These are phyloP conservation scores for Penicillium frequentans DNA, from an alignment of 2,329 filamentous ascomycete species.

Conservation along the genomic window DNA sequence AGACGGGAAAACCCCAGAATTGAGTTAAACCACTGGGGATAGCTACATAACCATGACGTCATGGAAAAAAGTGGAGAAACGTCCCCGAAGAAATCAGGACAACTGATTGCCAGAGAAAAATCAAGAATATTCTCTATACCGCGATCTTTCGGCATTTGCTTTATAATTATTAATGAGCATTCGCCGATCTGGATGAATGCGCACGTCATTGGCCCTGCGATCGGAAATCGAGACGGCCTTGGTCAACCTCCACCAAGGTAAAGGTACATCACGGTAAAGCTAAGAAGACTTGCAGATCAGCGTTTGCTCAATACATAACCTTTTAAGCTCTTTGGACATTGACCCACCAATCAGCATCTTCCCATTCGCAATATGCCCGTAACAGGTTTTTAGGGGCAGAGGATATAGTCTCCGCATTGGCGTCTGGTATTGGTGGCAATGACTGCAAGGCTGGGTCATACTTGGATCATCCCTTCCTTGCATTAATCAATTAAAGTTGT, in stretches of 20 bases:
- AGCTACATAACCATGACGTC: neutral
- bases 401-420: neutral
- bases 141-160: neutral
- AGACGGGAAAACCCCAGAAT: neutral
- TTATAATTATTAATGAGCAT: neutral
- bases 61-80: neutral
- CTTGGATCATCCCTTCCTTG: neutral
- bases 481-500: neutral
- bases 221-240: neutral
- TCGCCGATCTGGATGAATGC: too few relatives aligned
- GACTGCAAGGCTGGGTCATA: slow-evolving; percentile 14
- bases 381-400: slow-evolving; percentile 1
- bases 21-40: too few relatives aligned
- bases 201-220: neutral
- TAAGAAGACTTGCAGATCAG: neutral
- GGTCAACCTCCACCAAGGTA: neutral
- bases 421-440: neutral
- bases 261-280: neutral
- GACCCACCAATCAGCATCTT: slow-evolving; percentile 3
- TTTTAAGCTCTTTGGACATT: neutral
- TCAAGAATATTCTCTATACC: neutral
- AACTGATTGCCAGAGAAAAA: neutral
- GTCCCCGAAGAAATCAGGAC: neutral
- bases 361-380: slow-evolving; percentile 3
- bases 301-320: neutral